Evolutionary conservation across 2,329 filamentous ascomycete genomes (phyloP).

Genomic region (Didymella segeticola): DNA sequence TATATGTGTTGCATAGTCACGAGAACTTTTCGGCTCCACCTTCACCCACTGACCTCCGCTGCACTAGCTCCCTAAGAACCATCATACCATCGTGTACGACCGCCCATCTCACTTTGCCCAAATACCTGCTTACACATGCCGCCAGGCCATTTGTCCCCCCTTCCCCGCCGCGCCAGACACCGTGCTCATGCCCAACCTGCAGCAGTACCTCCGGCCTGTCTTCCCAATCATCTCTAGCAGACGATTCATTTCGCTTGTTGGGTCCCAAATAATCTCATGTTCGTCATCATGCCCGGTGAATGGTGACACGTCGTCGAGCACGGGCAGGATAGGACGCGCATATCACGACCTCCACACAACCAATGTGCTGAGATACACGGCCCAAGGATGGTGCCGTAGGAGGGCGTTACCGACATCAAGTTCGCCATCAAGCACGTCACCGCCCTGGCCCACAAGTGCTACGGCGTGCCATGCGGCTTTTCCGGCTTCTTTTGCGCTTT

Average conservation of each 20-base stretch:
- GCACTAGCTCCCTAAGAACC: conserved; percentile 56
- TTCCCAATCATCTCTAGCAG: conserved; percentile 52
- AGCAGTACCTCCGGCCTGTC: conserved; percentile 46
- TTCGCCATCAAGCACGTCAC: conserved; percentile 53
- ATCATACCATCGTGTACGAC: conserved; percentile 68
- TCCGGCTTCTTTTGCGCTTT: conserved; percentile 45
- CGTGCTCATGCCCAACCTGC: conserved; percentile 17
- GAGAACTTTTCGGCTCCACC: conserved; percentile 23
- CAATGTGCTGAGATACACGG: conserved; percentile 65
- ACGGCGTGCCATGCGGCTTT: conserved; percentile 63
- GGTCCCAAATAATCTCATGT: conserved; percentile 60
- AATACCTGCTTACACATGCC: conserved; percentile 61
- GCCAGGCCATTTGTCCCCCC: conserved; percentile 60
- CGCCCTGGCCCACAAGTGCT: conserved; percentile 58
- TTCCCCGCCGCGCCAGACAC: conserved; percentile 51
- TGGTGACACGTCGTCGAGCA: conserved; percentile 1
- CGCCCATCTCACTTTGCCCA: conserved; percentile 66
- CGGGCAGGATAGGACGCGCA: conserved; percentile 29
- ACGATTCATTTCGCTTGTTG: conserved; percentile 57
- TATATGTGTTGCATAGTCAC: neutral
- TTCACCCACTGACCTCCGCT: conserved; percentile 47
- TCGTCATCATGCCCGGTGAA: conserved; percentile 42
- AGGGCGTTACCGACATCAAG: conserved; percentile 58
- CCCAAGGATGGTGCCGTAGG: conserved; percentile 68
- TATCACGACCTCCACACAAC: conserved; percentile 66